Conservation (phyloP, 2,329 filamentous ascomycete genomes). For the Claviceps sp. region DNA sequence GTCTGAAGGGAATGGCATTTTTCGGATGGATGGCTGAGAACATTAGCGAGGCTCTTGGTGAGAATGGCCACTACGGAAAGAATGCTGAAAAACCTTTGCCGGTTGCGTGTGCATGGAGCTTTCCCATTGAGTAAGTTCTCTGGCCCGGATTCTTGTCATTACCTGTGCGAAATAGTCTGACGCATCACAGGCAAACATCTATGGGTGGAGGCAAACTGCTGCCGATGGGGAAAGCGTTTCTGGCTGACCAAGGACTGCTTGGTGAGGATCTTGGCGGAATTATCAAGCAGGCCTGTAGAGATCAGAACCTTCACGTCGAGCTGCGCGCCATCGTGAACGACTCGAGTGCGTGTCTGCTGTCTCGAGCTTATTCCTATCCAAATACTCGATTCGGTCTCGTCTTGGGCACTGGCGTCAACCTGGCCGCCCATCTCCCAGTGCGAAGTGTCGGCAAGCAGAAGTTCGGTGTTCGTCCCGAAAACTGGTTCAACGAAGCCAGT, state of each 20-base stretch:
- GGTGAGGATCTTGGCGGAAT: conserved; percentile 48
- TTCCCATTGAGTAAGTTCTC: conserved; percentile 51
- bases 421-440: conserved; percentile 50
- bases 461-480: conserved; percentile 39
- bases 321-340: conserved; percentile 54
- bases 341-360: conserved; percentile 51
- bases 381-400: conserved; percentile 52
- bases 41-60: conserved; percentile 42
- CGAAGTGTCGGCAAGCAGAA: conserved; percentile 39
- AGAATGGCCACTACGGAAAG: conserved; percentile 25
- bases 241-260: conserved; percentile 41
- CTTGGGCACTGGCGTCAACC: conserved; percentile 53
- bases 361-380: conserved; percentile 45
- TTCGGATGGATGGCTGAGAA: conserved; percentile 56
- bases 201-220: conserved; percentile 44
- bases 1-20: conserved; percentile 43
- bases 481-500: conserved; percentile 44
- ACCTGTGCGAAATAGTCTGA: not conserved
- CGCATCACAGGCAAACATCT: conserved; percentile 44
- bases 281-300: conserved; percentile 39
- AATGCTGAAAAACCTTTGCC: conserved; percentile 32
- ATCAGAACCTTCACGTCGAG: conserved; percentile 37
- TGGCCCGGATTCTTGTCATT: not conserved
- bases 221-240: conserved; percentile 54
- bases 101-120: conserved; percentile 55